Percentiles rank a stretch among this genome's conserved stretches.
phyloP scores from a whole-genome alignment of 768 basidiomycete genomes.

The Collybia mongolica region DNA sequence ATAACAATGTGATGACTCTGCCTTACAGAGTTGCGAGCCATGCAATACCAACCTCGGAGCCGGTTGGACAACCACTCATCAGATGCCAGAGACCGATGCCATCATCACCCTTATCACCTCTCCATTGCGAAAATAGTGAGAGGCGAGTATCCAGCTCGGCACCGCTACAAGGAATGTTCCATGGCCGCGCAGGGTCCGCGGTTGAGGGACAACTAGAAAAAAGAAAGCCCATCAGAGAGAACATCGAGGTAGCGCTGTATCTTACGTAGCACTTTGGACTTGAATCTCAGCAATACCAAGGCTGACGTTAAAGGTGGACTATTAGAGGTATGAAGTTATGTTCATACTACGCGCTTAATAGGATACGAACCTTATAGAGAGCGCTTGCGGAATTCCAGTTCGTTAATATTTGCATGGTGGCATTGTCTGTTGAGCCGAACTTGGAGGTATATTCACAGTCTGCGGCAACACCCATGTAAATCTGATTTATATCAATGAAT shows the following conservation, averaged over 20 bases:
- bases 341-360: not conserved
- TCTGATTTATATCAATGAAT: constrained; percentile 26
- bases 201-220: constrained; percentile 57
- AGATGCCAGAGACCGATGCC: constrained; percentile 85
- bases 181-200: constrained; percentile 51
- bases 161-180: constrained; percentile 74
- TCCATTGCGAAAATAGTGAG: constrained; percentile 80
- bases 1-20: constrained; percentile 1
- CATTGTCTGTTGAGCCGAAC: constrained; percentile 63
- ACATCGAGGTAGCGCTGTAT: constrained; percentile 5
- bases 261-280: constrained; percentile 58
- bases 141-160: constrained; percentile 64
- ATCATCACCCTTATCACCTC: constrained; percentile 71
- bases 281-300: constrained; percentile 80
- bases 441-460: constrained; percentile 76
- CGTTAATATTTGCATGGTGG: constrained; percentile 72
- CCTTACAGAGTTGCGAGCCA: constrained; percentile 79
- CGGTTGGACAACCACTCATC: constrained; percentile 81
- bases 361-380: constrained; percentile 55
- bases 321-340: constrained; percentile 6
- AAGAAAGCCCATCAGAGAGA: not conserved
- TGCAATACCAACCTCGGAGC: constrained; percentile 84
- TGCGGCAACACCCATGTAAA: constrained; percentile 86
- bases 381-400: constrained; percentile 78
- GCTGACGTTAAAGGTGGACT: constrained; percentile 80